phyloP scores from a whole-genome alignment of 192 early-diverging fungal genomes.

The Fimicolochytrium jonesii region DNA sequence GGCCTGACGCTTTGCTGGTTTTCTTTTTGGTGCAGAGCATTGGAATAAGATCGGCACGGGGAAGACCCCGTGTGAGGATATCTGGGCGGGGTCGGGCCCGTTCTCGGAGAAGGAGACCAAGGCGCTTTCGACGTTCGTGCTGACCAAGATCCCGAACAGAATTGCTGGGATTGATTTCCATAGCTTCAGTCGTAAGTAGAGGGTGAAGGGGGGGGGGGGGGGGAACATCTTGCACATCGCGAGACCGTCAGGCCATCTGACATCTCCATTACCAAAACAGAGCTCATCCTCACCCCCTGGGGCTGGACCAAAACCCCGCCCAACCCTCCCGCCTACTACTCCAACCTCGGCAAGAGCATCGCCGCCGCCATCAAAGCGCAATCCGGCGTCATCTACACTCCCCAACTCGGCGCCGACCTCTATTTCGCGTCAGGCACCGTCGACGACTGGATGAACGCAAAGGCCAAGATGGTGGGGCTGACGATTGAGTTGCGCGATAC shows the following conservation, averaged over 20 bases:
- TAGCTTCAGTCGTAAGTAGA: too few species aligned
- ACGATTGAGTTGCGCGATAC: constrained; percentile 55
- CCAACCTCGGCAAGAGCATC: constrained; percentile 34
- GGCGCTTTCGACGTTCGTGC: constrained; percentile 45
- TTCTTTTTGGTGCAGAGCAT: too few species aligned
- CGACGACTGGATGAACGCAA: constrained; percentile 53
- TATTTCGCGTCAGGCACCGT: constrained; percentile 52
- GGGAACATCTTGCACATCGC: too few species aligned
- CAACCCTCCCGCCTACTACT: constrained; percentile 30
- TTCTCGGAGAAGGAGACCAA: constrained; percentile 48
- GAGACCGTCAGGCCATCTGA: too few species aligned
- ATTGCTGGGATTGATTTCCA: constrained; percentile 57
- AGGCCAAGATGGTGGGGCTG: constrained; percentile 29
- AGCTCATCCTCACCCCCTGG: constrained; percentile 53
- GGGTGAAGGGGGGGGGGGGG: too few species aligned
- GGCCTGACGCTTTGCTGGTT: too few species aligned
- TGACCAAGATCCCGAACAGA: constrained; percentile 35
- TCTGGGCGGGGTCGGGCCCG: constrained; percentile 41
- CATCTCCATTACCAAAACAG: too few species aligned
- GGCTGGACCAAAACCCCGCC: constrained; percentile 45
- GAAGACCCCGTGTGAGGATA: constrained; percentile 43
- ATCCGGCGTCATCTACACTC: constrained; percentile 44
- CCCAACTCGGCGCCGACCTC: constrained; percentile 23
- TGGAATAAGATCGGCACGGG: constrained; percentile 48
- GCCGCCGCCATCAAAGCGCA: constrained; percentile 26